Evolutionary conservation across 2,329 filamentous ascomycete species (phyloP), one percentile per base, ranked within the genome.

Genomic region (Fusarium sp.): DNA sequence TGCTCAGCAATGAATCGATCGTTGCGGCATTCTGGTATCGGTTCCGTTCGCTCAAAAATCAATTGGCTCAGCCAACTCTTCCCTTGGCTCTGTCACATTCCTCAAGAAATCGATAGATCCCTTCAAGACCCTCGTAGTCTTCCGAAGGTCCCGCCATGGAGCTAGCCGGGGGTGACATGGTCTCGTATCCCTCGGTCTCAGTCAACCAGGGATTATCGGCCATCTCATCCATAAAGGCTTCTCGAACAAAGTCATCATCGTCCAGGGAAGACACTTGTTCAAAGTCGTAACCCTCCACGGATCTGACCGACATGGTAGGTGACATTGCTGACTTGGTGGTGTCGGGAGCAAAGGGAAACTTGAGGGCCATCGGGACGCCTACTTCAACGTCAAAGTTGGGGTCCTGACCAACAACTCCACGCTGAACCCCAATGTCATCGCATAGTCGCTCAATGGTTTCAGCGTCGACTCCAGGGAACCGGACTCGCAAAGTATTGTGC

Each of bases 391-490:
- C 87, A 73, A 97, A 97, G 16, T 90, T 89, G 31, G 79, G 68
- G 69, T 98, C 96, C 81, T 98, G 91, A 11, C 86, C 83, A 4
- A 98, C 87, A 4, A 92, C 82, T 2, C 96, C 96, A 58, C 93
- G 86, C 67, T 90, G 88, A 7, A 99, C 85, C n/a, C 91, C 92
- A 10, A 97, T 85, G 77, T 99, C 96, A 50, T 93, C 89, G 77
- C 94, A 97, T 1, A 99, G 85, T 3, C 85, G 84, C 76, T 97
- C 93, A 0, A 97, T 91, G 0, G 92, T 92, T 14, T 90, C 87
- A 0, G 89, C 89, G 74, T 98, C 95, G 67, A 96, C 94, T 3
- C 96, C 96, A 0, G 94, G 93, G 75, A 99, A 98, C 29, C 93
- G 90, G 2, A 98, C 89, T 33, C 93, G 89, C 4, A 97, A 81